Evolutionary conservation across 2,329 filamentous ascomycete genomes (phyloP).

Genomic region (Stylonectria norvegica): DNA sequence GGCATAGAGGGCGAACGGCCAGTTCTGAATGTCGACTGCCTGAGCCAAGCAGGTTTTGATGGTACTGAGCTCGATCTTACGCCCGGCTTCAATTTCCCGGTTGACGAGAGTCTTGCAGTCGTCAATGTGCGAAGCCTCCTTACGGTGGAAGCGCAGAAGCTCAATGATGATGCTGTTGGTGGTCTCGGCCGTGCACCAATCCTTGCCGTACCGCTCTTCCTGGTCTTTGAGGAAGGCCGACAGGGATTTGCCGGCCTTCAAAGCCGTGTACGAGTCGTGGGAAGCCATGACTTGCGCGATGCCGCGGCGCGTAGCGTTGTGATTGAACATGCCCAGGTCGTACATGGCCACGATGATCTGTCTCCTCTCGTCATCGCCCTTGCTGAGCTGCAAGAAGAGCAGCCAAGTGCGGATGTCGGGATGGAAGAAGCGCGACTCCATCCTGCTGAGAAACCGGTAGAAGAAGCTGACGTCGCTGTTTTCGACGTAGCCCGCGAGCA

Average conservation of each 20-base stretch:
- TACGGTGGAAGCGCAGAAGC: constrained; percentile 38
- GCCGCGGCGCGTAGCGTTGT: constrained; percentile 32
- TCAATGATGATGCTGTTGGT: constrained; percentile 41
- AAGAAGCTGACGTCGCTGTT: constrained; percentile 42
- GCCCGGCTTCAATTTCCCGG: constrained; percentile 20
- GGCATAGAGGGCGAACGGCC: constrained; percentile 32
- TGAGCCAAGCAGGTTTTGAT: constrained; percentile 39
- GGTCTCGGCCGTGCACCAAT: constrained; percentile 41
- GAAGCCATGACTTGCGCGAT: constrained; percentile 43
- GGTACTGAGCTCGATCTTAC: constrained; percentile 28
- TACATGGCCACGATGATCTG: constrained; percentile 48
- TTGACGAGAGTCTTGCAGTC: constrained; percentile 30
- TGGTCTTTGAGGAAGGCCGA: constrained; percentile 40
- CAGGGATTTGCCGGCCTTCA: constrained; percentile 33
- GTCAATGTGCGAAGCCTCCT: constrained; percentile 17
- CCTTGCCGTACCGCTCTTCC: constrained; percentile 41
- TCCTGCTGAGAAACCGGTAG: constrained; percentile 37
- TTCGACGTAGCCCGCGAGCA: constrained; percentile 40
- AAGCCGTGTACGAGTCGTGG: constrained; percentile 42
- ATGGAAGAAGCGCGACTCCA: constrained; percentile 37
- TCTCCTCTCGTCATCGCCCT: constrained; percentile 53
- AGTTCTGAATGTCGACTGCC: constrained; percentile 26
- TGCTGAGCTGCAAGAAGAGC: constrained; percentile 50
- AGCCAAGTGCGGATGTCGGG: constrained; percentile 48
- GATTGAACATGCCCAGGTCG: constrained; percentile 40